Percentiles rank a stretch among this genome's conserved stretches.
Evolutionary conservation across 75 land plant species (phyloP).

Genomic region (Sequoiadendron giganteum): DNA sequence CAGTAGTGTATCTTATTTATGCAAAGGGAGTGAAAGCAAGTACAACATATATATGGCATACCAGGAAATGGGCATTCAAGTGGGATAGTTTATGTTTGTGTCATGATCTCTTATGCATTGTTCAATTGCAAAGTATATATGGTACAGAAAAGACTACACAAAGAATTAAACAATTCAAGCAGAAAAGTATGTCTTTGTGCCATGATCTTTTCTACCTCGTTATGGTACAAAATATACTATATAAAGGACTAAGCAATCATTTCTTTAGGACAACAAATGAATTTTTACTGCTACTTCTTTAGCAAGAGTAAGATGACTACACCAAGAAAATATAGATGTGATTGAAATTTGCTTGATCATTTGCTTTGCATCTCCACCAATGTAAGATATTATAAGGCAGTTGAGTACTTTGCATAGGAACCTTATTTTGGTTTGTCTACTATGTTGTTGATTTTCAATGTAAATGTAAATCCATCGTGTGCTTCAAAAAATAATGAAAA

Average conservation of each 20-base stretch:
- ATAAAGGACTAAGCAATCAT: neutral
- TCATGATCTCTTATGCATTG: neutral
- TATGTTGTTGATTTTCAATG: conserved; percentile 18
- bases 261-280: neutral
- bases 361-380: conserved; percentile 33
- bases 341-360: neutral
- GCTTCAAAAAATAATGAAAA: conserved; percentile 25
- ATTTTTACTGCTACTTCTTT: neutral
- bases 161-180: neutral
- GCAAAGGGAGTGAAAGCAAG: neutral
- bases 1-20: neutral
- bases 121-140: neutral
- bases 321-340: neutral
- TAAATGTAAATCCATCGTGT: conserved; percentile 49
- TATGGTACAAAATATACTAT: neutral
- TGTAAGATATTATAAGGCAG: conserved; percentile 51
- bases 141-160: neutral
- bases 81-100: neutral
- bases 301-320: neutral
- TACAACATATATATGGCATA: neutral
- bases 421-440: conserved; percentile 17
- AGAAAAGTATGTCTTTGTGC: neutral
- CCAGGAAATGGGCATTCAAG: neutral
- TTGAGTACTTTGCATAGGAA: conserved; percentile 49
- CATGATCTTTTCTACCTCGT: neutral